Conservation (phyloP, 495 filamentous ascomycete genomes). For the Cercophora sp. region DNA sequence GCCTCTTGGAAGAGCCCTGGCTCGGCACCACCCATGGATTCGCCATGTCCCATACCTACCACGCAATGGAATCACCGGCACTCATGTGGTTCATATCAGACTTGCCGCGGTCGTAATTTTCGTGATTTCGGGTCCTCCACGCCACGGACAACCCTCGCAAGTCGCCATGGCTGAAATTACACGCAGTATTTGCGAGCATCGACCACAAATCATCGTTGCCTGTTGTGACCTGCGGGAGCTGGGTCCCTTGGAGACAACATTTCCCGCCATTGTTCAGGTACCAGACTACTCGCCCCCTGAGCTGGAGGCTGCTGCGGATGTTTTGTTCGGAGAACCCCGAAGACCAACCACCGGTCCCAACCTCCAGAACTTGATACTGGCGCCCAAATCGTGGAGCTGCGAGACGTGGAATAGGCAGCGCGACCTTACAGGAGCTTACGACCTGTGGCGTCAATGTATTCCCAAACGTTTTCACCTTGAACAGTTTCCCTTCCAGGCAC, state of each 20-base stretch:
- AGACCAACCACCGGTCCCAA: conserved; percentile 11
- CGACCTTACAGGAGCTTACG: conserved; percentile 39
- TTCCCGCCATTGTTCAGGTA: conserved; percentile 46
- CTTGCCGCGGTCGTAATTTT: conserved; percentile 52
- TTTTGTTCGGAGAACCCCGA: conserved; percentile 46
- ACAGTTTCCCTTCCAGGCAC: conserved; percentile 41
- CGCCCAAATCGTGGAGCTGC: conserved; percentile 43
- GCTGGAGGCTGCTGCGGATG: conserved; percentile 50
- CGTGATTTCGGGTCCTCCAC: conserved; percentile 42
- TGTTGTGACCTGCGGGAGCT: conserved; percentile 40
- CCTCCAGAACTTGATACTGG: conserved; percentile 36
- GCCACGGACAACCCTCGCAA: conserved; percentile 35
- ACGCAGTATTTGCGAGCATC: conserved; percentile 41
- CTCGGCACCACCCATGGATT: conserved; percentile 50
- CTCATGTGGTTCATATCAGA: conserved; percentile 57
- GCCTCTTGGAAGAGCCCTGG: conserved; percentile 53
- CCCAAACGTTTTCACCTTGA: conserved; percentile 42
- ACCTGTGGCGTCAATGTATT: conserved; percentile 50
- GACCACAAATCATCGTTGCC: conserved; percentile 48
- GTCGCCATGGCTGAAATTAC: conserved; percentile 41
- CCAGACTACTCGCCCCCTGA: conserved; percentile 46
- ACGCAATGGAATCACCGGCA: conserved; percentile 53
- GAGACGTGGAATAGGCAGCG: conserved; percentile 43
- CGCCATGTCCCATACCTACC: conserved; percentile 59
- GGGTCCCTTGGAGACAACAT: conserved; percentile 33